Evolutionary conservation across 768 basidiomycete genomes (phyloP).

Genomic region (Pleurotus citrinopileatus): DNA sequence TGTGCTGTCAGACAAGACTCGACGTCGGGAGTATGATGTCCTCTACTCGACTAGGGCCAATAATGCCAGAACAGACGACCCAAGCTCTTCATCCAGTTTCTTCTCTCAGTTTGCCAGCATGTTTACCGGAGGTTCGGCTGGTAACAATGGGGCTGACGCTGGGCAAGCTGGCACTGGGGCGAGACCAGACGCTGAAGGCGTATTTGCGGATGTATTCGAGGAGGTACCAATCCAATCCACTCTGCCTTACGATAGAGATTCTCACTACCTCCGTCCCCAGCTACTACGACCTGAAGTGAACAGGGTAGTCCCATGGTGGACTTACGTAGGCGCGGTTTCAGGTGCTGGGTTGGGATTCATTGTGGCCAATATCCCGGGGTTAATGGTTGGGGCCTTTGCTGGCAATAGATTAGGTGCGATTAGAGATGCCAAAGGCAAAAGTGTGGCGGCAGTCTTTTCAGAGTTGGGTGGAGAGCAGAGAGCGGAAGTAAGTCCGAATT

Average conservation of each 20-base stretch:
- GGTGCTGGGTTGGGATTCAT: conserved; percentile 67
- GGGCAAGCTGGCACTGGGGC: conserved; percentile 27
- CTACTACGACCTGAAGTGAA: conserved; percentile 82
- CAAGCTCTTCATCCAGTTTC: conserved; percentile 68
- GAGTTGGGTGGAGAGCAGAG: conserved; percentile 76
- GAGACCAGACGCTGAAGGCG: conserved; percentile 73
- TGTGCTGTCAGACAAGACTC: conserved; percentile 77
- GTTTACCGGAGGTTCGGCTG: conserved; percentile 51
- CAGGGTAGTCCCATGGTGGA: conserved; percentile 68
- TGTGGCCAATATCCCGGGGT: conserved; percentile 79
- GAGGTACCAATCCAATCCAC: conserved; percentile 50
- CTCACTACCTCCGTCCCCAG: conserved; percentile 27
- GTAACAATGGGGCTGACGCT: conserved; percentile 19
- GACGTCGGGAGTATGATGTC: conserved; percentile 70
- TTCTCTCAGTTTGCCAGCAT: conserved; percentile 73
- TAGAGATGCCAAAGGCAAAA: conserved; percentile 92
- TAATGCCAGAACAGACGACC: conserved; percentile 55
- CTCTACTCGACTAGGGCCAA: conserved; percentile 55
- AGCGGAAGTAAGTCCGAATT: conserved; percentile 76
- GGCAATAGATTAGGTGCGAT: conserved; percentile 91
- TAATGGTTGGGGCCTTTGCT: conserved; percentile 82
- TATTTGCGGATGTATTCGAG: conserved; percentile 90
- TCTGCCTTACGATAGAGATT: not conserved
- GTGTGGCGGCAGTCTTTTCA: conserved; percentile 84
- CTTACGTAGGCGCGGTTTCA: conserved; percentile 67